Percentiles rank a stretch among this genome's conserved stretches.
phyloP scores from a whole-genome alignment of 805 yeast genomes.

The Wickerhamia fluorescens region DNA sequence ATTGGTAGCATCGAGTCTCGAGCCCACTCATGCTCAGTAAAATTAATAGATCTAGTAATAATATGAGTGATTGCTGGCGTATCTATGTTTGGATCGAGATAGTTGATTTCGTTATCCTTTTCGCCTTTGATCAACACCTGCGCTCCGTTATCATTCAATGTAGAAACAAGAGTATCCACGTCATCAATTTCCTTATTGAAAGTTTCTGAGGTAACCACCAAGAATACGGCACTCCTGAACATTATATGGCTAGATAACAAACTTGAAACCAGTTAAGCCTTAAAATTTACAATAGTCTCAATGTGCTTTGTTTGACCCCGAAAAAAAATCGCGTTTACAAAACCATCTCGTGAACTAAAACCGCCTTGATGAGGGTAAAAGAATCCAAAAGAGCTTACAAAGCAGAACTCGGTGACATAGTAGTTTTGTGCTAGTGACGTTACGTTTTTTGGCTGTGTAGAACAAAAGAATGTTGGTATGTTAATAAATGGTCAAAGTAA shows the following conservation, averaged over 20 bases:
- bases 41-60: constrained; percentile 44
- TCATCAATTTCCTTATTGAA: constrained; percentile 3
- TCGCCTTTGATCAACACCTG: constrained; percentile 13
- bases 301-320: constrained; percentile 14
- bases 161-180: constrained; percentile 7
- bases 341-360: background rate
- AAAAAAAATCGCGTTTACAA: constrained; percentile 10
- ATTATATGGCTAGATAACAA: constrained; percentile 5
- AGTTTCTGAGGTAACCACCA: constrained; percentile 13
- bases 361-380: background rate
- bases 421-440: too few species aligned
- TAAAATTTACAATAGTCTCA: too few species aligned
- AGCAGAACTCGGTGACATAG: too few species aligned
- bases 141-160: constrained; percentile 16
- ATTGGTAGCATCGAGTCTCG: constrained; percentile 55
- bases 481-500: too few species aligned
- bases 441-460: too few species aligned
- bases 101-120: constrained; percentile 12
- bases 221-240: constrained; percentile 15
- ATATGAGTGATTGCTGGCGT: constrained; percentile 34
- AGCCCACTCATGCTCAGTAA: constrained; percentile 44
- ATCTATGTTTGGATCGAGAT: constrained; percentile 5
- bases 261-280: too few species aligned
- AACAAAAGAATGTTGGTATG: too few species aligned
- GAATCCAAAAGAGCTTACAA: background rate